Conservation (phyloP, 75 land plant species). For the Ceratopteris richardii region DNA sequence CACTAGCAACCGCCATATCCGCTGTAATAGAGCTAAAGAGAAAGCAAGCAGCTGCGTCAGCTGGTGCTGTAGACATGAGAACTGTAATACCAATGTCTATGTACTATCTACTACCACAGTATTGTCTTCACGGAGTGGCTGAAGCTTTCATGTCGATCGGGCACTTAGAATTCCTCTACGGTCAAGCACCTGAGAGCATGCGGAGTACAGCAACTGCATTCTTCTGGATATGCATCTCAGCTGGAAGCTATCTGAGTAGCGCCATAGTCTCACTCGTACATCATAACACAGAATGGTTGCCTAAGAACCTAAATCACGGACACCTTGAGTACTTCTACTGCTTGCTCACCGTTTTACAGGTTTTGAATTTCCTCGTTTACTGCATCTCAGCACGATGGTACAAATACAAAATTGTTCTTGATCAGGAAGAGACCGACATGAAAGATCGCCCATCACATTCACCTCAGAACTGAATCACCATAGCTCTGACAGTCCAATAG, state of each 20-base stretch:
- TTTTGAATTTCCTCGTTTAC: constrained; percentile 42
- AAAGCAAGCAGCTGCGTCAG: constrained; percentile 25
- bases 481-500: too few species aligned
- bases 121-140: constrained; percentile 58
- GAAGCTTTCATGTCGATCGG: constrained; percentile 86
- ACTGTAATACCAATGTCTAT: constrained; percentile 43
- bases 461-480: too few species aligned
- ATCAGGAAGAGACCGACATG: neutral
- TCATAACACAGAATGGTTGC: constrained; percentile 47
- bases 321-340: constrained; percentile 63
- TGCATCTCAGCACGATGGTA: constrained; percentile 32
- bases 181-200: constrained; percentile 87
- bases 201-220: constrained; percentile 67
- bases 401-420: constrained; percentile 24
- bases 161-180: constrained; percentile 80
- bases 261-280: constrained; percentile 38
- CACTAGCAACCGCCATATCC: constrained; percentile 41
- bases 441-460: too few species aligned
- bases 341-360: constrained; percentile 15
- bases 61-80: constrained; percentile 26
- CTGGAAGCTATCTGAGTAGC: constrained; percentile 44
- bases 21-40: constrained; percentile 56
- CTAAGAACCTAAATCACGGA: constrained; percentile 48
- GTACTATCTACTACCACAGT: constrained; percentile 72
- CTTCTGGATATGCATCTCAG: constrained; percentile 49